Base-by-base conservation (phyloP, 1,284 basidiomycete species). In the Tylopilus sp. region DNA sequence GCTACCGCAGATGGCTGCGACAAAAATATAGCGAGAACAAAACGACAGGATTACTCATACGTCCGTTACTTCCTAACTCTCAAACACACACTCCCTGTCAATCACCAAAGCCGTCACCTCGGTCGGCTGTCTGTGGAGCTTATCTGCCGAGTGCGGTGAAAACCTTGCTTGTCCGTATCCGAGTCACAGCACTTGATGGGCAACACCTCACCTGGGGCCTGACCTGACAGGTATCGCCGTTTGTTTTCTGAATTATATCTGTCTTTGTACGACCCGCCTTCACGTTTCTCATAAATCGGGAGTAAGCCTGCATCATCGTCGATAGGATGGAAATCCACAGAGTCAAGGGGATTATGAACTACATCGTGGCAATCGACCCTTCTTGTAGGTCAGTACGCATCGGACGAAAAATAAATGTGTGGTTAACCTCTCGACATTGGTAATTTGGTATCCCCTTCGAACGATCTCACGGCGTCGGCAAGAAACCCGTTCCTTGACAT, bases 111-210 rank as follows among this genome's bases (percentile, higher is more conserved):
- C 48, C 39, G 48, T 60, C 34, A 54, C 51, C 42, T 60, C 59
- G 29, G 56, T 60, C 18, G 50, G 52, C 44, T 51, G 49, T 38
- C 59, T 64, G 19, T 66, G 60, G 72, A 68, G 28, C 68, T 71
- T 9, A 62, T 61, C 21, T 58, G 74, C 74, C 1, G 69, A 69
- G 44, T 77, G 74, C 11, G 73, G 74, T 5, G 74, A 72, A 44
- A 75, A 57, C 33, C 66, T 56, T n/a, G 73, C 45, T 61, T 59
- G 48, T 64, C 60, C 35, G 51, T 59, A 48, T 70, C 67, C 29
- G 70, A 72, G 51, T 73, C 73, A 51, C 66, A 74, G 56, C 72
- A 74, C 67, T 77, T 76, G 60, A 78, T 69, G 44, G 77, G 57
- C 19, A 67, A 68, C 26, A 74, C 70, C 59, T 78, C 74, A n/a